Evolutionary conservation across 139 green algal species (phyloP), one percentile per base, ranked within the genome.

Genomic region (Tetratostichococcus sp.): DNA sequence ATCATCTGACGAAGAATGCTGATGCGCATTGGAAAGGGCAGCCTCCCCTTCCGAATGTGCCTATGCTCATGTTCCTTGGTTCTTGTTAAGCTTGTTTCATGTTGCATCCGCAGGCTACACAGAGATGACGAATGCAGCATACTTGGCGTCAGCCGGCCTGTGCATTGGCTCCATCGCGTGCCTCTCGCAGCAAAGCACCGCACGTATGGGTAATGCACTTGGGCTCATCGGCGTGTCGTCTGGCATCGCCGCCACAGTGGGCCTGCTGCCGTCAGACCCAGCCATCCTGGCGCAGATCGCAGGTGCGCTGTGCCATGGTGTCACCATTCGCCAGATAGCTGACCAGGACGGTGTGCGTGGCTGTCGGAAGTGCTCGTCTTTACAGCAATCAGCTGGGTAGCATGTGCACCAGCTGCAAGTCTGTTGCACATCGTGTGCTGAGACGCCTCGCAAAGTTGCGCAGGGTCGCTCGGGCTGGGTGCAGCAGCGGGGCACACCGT

Each of bases 141-240:
- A 95, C 80, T 84, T 97, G 71, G 85, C 85, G 25, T 84, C 80
- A 22, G 87, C 85, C 23, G 84, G 79, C 5, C 81, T 91, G 30
- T 97, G 92, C 87, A 97, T 97, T 65, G 89, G 86, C 62, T 87
- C 92, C 75, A 97, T 97, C 34, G 90, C 79, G 11, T 93, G 90
- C 80, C 86, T 97, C 71, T 74, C 90, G 71, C 84, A 88, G 71
- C 93, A 97, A 85, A 74, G 76, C 34, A 92, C 87, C 16, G 92
- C 92, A 0, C 80, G 89, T 57, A 79, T 91, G 0, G 93, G 92
- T 43, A 97, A 96, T 71, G 73, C 86, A 6, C 83, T 97, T 65
- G 93, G 93, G 28, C 77, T 94, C 68, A 85, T 91, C 1, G 93
- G 93, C 23, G 93, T 97, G 35, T 68, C 68, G 30, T 76, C 73